phyloP scores from a whole-genome alignment of 140 eudicot species.

The Cichorium intybus region DNA sequence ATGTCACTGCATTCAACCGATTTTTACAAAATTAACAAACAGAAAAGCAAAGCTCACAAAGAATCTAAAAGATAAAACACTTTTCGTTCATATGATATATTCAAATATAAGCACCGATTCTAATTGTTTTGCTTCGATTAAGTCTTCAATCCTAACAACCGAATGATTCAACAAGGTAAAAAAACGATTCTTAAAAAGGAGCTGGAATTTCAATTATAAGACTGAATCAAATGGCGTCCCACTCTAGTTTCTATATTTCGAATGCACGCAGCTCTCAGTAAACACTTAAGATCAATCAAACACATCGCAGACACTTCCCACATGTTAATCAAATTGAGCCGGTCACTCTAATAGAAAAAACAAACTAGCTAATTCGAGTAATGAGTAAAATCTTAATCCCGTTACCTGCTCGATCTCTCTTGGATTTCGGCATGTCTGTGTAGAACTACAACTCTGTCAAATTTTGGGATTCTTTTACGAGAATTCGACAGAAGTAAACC shows the following conservation, averaged over 20 bases:
- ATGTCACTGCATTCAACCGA: conserved; percentile 56
- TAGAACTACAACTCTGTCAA: background rate
- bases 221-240: background rate
- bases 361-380: background rate
- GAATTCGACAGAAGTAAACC: conserved; percentile 19
- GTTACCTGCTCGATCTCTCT: conserved; percentile 71
- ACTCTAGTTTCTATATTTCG: background rate
- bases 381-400: background rate
- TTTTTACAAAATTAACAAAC: background rate
- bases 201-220: conserved; percentile 2
- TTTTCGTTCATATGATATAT: background rate
- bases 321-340: background rate
- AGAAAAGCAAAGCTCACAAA: background rate
- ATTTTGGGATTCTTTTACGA: background rate
- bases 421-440: conserved; percentile 78
- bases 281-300: background rate
- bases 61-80: background rate
- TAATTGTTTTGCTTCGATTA: background rate
- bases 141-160: background rate
- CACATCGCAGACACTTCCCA: background rate
- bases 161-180: background rate
- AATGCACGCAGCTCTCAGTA: background rate
- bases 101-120: background rate
- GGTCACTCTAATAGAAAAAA: background rate
- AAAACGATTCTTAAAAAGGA: background rate